phyloP scores from a whole-genome alignment of 1,284 basidiomycete genomes.

The Cystobasidium slooffiae region DNA sequence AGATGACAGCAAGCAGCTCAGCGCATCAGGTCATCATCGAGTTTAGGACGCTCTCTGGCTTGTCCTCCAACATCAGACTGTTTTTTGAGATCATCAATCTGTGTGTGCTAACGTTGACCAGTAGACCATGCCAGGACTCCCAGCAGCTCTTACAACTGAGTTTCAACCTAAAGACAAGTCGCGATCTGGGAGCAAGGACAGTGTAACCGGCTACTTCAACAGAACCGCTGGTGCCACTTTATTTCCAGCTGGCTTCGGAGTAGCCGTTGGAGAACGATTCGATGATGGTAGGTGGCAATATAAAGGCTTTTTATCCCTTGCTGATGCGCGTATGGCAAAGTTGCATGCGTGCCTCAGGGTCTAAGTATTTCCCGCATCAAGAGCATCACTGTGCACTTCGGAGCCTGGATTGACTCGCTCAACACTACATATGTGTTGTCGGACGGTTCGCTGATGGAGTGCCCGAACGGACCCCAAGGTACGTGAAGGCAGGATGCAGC shows the following conservation, averaged over 20 bases:
- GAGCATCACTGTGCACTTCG: constrained; percentile 31
- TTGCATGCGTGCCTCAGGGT: constrained; percentile 6
- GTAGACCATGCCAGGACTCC: neutral
- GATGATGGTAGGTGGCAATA: constrained; percentile 26
- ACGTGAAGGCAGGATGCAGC: neutral
- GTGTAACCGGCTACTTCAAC: neutral
- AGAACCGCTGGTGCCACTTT: constrained; percentile 3
- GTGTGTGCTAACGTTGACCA: neutral
- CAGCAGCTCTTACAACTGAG: neutral
- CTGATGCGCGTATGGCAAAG: neutral
- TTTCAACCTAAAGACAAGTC: neutral
- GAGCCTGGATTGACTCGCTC: constrained; percentile 37
- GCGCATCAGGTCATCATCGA: too few species aligned
- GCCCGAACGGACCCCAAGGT: constrained; percentile 33
- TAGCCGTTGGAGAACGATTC: constrained; percentile 29
- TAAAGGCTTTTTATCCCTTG: neutral
- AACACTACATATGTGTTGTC: constrained; percentile 27
- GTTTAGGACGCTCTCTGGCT: too few species aligned
- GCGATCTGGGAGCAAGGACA: neutral
- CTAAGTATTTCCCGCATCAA: constrained; percentile 18
- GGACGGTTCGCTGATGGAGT: constrained; percentile 24
- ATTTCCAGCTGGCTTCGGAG: constrained; percentile 40
- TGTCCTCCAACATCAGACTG: too few species aligned
- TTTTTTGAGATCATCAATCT: too few species aligned
- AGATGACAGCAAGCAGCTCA: too few species aligned